Evolutionary conservation across 2,329 filamentous ascomycete species (phyloP).

Genomic region (Dryadomyces quercivorus): DNA sequence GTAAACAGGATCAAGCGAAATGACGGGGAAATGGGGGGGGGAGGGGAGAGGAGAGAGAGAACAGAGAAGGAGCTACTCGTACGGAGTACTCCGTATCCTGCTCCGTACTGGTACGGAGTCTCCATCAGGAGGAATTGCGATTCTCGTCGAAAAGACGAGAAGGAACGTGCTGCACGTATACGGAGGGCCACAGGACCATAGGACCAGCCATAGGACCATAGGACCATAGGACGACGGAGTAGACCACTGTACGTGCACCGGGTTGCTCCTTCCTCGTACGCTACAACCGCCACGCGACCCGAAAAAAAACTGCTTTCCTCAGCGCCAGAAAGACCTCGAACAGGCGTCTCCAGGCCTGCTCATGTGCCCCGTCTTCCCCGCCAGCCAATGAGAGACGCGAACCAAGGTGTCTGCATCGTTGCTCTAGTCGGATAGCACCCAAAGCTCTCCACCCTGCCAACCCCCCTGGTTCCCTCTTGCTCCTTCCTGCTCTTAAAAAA

Average conservation of each 20-base stretch:
- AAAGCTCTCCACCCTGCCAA: constrained; percentile 3
- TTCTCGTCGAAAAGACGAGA: neutral
- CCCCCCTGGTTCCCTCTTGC: constrained; percentile 6
- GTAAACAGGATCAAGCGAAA: neutral
- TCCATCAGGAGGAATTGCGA: neutral
- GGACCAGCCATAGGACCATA: too few species aligned
- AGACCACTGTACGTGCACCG: too few species aligned
- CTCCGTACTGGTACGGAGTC: neutral
- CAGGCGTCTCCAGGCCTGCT: neutral
- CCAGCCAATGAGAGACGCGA: neutral
- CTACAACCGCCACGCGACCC: too few species aligned
- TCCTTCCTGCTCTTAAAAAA: constrained; percentile 11
- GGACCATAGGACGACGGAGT: too few species aligned
- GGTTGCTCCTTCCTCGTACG: too few species aligned
- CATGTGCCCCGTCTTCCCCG: neutral
- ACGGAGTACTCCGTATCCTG: too few species aligned
- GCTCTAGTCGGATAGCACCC: neutral
- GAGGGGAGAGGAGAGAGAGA: too few species aligned
- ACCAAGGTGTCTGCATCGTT: neutral
- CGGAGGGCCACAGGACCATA: too few species aligned
- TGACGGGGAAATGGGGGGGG: neutral
- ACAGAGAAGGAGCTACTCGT: neutral
- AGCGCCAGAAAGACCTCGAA: too few species aligned
- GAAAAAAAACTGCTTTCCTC: too few species aligned
- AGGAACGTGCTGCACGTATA: too few species aligned